Base-by-base conservation (phyloP, 164 flowering plant species). In the Nelumbo lutea region DNA sequence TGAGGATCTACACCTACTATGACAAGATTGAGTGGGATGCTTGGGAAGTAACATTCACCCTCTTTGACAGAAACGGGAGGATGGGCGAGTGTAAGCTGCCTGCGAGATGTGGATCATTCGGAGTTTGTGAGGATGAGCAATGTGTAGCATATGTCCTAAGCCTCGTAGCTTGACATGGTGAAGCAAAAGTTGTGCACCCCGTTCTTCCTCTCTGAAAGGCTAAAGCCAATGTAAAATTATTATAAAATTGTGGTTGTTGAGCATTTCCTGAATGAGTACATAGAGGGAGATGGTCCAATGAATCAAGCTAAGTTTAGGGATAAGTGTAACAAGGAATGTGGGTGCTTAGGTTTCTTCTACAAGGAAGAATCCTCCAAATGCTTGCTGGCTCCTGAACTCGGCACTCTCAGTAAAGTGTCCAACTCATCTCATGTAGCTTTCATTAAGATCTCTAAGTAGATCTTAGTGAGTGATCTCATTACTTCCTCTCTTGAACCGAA, bases 141-240 rank as follows among this genome's bases (percentile, higher is more conserved):
- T 79, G 83, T 41, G 79, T 80, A 13, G 81, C 76, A 0, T 80
- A 27, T 27, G 83, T 45, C 83, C 81, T 5, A 60, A 15, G 9
- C 67, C 71, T 3, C 59, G 42, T 9, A 81, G 79, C 11, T 53
- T 75, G 43, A 14, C 68, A 64, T 79, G 83, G 1, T 78, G 81
- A 78, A 68, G 68, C 65, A 55, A 75, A 64, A 59, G 66, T 6
- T 80, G 83, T 11, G 65, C 48, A 27, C 9, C 70, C 77, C 14
- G 66, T 56, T 68, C 10, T 59, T 11, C 11, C 57, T 6, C 41
- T 66, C 6, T 80, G 79, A 53, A 57, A 51, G 43, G 50, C 43
- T 4, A 44, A 45, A 3, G 55, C 47, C 1, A 58, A 8, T 1
- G 43, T 47, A 27, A 27, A 61, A 62, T 27, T 75, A 80, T 67